Evolutionary conservation across 2,329 filamentous ascomycete genomes (phyloP), one percentile per base, ranked within the genome.

Genomic region (Pyrenophora seminiperda): DNA sequence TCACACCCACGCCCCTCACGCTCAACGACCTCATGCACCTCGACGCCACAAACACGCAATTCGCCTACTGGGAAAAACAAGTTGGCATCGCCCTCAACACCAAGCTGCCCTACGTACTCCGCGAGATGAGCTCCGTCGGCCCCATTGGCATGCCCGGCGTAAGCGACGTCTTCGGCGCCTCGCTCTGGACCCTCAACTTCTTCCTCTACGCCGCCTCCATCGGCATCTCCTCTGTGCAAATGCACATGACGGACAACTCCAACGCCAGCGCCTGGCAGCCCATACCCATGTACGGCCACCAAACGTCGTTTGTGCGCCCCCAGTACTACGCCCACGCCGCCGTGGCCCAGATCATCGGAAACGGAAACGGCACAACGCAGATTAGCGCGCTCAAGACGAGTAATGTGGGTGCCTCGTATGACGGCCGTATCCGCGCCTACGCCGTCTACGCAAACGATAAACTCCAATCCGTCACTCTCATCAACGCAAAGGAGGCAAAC

Each of bases 171-270:
- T 79, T 81, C 50, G 78, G 75, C 30, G 75, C 77, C n/a, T 71
- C 77, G 13, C 69, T 81, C 13, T 81, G 79, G 78, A 76, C 76
- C 7, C 71, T 81, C 41, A 81, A 81, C 66, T 81, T 81, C 66
- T 75, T 80, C 54, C 69, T 79, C 11, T 81, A 80, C 63, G 68
- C 75, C 3, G 77, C 79, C 6, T 74, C 74, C 5, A 70, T 79
- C 32, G 77, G 77, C 52, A 74, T 81, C 42, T 67, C 72, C 0
- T 76, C 75, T 7, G 77, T 81, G 2, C 73, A 79, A 53, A 76
- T 81, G 72, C 79, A 81, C 71, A 80, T 81, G 78, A 81, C 79
- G 7, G 77, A 79, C 63, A 79, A 79, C 63, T 79, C 78, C 52
- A 77, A 77, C 56, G 76, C 78, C 5, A 74, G 74, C 47, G 76